phyloP scores from a whole-genome alignment of 208 protist species.

The Trypanosoma avium region DNA sequence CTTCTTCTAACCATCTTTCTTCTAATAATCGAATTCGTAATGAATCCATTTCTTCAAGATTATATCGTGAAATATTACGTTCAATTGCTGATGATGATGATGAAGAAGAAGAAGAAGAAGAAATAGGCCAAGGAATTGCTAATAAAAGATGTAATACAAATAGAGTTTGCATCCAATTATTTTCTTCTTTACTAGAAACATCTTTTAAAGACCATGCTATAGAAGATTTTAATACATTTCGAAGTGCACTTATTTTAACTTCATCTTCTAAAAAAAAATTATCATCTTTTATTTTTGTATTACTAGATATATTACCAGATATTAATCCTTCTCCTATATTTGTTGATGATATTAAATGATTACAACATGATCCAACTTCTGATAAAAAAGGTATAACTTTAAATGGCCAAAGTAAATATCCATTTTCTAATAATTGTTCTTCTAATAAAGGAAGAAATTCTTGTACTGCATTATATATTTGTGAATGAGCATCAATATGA shows the following conservation, averaged over 20 bases:
- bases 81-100: no score
- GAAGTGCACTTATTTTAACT: neutral
- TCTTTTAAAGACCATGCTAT: slow-evolving; percentile 1
- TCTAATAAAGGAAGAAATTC: slow-evolving; percentile 8
- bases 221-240: slow-evolving; percentile 8
- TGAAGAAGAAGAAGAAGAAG: neutral
- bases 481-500: neutral
- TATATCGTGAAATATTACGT: no score
- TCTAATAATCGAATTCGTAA: neutral
- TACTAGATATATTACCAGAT: no score
- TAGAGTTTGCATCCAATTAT: neutral
- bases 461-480: neutral
- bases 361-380: neutral
- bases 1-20: neutral
- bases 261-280: slow-evolving; percentile 7
- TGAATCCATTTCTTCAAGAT: neutral
- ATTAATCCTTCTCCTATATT: no score
- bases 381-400: neutral
- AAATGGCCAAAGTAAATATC: slow-evolving; percentile 1
- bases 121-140: neutral
- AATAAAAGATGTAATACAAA: slow-evolving; percentile 8
- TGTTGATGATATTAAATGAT: neutral
- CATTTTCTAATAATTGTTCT: neutral
- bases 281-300: neutral
- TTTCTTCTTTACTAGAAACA: neutral